Conservation (phyloP, 345 rosid species). For the Tarenaya hassleriana region DNA sequence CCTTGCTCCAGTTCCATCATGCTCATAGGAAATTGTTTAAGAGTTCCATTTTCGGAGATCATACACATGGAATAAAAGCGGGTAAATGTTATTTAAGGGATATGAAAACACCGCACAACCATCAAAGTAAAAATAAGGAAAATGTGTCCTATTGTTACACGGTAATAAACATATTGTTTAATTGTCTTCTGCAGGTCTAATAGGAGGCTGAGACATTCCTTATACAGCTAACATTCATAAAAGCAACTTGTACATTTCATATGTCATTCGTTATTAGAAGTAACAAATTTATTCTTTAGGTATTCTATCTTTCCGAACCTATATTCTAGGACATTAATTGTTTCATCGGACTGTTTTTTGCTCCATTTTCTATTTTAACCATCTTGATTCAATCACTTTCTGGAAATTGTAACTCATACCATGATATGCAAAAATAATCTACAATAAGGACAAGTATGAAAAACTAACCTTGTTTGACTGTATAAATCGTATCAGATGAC, state of each 20-base stretch:
- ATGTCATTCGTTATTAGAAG: neutral
- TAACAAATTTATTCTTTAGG: too few relatives aligned
- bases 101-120: conserved; percentile 11
- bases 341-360: neutral
- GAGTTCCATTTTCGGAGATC: conserved; percentile 50
- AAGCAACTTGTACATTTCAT: conserved; percentile 6
- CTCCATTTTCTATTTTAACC: neutral
- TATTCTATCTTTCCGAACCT: too few relatives aligned
- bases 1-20: conserved; percentile 92
- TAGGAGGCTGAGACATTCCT: conserved; percentile 3
- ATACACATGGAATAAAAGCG: conserved; percentile 26
- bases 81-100: conserved; percentile 20
- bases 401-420: conserved; percentile 13
- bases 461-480: conserved; percentile 75
- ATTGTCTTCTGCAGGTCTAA: neutral
- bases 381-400: conserved; percentile 5
- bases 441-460: conserved; percentile 10
- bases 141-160: too few relatives aligned
- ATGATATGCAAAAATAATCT: neutral
- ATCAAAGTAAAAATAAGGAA: neutral
- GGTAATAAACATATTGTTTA: too few relatives aligned
- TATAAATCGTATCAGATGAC: conserved; percentile 89
- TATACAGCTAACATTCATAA: conserved; percentile 9
- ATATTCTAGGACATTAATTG: neutral
- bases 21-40: conserved; percentile 89